Conservation (phyloP, 2,329 filamentous ascomycete genomes). For the Paramyrothecium sp. region DNA sequence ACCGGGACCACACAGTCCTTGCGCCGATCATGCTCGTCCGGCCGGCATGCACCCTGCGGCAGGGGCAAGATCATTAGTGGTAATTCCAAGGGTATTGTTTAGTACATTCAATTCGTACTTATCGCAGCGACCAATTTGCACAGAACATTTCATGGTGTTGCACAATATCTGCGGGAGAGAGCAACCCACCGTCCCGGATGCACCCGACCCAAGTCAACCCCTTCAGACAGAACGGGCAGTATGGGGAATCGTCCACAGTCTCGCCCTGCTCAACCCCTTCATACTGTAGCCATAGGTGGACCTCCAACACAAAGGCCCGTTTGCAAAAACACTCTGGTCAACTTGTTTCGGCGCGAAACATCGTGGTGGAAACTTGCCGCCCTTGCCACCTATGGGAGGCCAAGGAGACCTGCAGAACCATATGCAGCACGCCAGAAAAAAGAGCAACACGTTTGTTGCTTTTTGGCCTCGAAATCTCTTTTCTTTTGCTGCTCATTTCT, state of each 20-base stretch:
- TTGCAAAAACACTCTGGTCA: not conserved
- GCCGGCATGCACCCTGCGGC: not conserved
- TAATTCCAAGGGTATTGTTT: no score
- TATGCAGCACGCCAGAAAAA: not conserved
- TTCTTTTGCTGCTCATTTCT: not conserved
- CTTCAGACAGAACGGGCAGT: no score
- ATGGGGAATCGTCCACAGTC: no score
- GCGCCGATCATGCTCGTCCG: not conserved
- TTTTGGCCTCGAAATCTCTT: not conserved
- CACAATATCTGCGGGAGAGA: no score
- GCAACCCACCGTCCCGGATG: no score
- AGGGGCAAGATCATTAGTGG: not conserved
- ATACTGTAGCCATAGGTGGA: not conserved
- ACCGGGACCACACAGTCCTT: not conserved
- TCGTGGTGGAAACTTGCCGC: not conserved
- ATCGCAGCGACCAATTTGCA: no score
- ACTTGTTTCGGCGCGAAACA: not conserved
- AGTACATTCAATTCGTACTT: no score
- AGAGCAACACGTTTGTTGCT: not conserved
- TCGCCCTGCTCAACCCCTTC: not conserved
- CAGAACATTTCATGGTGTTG: no score
- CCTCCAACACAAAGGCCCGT: not conserved
- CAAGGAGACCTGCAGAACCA: not conserved
- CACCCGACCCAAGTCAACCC: no score
- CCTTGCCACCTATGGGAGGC: not conserved